Evolutionary conservation across 2,329 filamentous ascomycete species (phyloP), one percentile per base, ranked within the genome.

Genomic region (Phialophora macrospora): DNA sequence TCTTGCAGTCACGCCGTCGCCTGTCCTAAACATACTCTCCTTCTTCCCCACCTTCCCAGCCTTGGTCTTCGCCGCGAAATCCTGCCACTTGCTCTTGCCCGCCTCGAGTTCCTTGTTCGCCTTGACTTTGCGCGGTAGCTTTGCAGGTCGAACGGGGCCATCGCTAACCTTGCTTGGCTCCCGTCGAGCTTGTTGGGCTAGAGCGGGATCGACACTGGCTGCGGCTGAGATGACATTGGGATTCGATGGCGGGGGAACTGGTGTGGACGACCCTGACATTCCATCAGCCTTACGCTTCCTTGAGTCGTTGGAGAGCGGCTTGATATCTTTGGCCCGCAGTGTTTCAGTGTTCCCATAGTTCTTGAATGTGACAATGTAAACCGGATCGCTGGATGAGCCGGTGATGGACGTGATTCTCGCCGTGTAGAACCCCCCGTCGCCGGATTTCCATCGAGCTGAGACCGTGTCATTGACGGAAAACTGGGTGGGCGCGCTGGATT

Each of bases 11-110:
- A 95, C 85, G 67, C 92, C 89, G 34, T 96, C 93, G 0, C 93
- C 92, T 2, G 93, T 97, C 55, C 93, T 88, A 77, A 97, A 97
- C 93, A 97, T 97, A 83, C 92, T 96, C 56, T 97, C 92, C 80
- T 97, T 97, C 81, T 94, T 94, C 26, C 77, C 77, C 61, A 87
- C 82, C 75, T 92, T 93, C 32, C 68, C 70, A 66, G 81, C 77
- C 75, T 87, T 88, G 65, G 83, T 82, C 77, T 96, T 97, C 74
- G 85, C 83, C 70, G 88, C 90, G 78, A 97, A 99, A 70, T 96
- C 91, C 76, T 97, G 90, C 95, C 95, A 99, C 76, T 95, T 97
- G 74, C 81, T 91, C 82, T 97, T 96, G 74, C 90, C 90, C 69
- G 88, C 91, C 80, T 98, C 94, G 26, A 98, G 84, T 76, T 96